Base-by-base conservation (phyloP, 2,329 filamentous ascomycete species). In the Colletotrichum chlorophyti region DNA sequence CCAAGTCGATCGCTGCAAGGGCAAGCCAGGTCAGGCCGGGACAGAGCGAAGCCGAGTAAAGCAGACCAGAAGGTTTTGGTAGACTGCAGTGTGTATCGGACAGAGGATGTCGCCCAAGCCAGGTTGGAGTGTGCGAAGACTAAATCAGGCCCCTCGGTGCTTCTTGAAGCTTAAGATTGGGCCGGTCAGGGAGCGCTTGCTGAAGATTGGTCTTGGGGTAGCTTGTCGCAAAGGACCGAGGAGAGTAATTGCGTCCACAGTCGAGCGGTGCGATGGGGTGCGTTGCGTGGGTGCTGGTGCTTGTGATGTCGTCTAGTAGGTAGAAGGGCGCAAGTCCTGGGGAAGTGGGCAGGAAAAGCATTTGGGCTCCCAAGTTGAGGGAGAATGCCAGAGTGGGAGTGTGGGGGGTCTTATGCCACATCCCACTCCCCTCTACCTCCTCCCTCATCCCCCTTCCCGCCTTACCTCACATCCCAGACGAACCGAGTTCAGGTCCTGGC, bases 401-500 rank as follows among this genome's bases (percentile, higher is more conserved):
- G 51, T 54, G 55, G 51, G 51, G 55, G 51, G 55, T 55, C 55
- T 59, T 59, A 55, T 59, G 54, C 40, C 49, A 46, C 32, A 46
- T 59, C 32, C 49, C 49, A 40, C 54, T 53, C 49, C 48, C 26
- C 42, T 53, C 31, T 10, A 12, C 9, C 24, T 35, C 38, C 15
- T 10, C 35, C 35, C 35, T 27, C 23, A 14, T 34, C 27, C 21
- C 27, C 15, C n/a, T 26, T 50, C 29, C 35, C 38, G 14, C 45
- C 38, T 31, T n/a, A n/a, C n/a, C 40, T 32, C 31, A 5, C 38
- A 29, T 58, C 21, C 37, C 35, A 58, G 40, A 27, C 27, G 41
- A 42, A 34, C 54, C 40, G 26, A 21, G 15, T n/a, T 37, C 43
- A 21, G 23, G 42, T 21, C 27, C 31, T 23, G 14, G 31, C 29